Evolutionary conservation across 345 rosid species (phyloP).

Genomic region (Sisymbrium irio): DNA sequence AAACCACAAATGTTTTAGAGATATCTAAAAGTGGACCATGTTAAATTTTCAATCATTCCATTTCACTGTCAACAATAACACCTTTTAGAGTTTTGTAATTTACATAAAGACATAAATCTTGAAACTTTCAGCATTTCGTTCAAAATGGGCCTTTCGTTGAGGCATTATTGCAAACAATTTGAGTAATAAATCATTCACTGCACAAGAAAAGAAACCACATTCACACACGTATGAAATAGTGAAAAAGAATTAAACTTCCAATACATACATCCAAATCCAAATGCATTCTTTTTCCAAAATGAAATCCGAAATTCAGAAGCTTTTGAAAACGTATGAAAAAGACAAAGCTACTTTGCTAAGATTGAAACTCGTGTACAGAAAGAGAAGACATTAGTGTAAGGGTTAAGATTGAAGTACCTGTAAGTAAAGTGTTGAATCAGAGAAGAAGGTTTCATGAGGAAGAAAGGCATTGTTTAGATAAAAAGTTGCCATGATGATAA

Average conservation of each 20-base stretch:
- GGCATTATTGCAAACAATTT: constrained; percentile 26
- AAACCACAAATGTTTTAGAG: constrained; percentile 20
- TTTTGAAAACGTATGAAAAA: neutral
- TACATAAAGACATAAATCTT: neutral
- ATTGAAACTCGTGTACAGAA: neutral
- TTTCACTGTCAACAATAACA: constrained; percentile 22
- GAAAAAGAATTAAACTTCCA: neutral
- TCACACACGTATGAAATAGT: neutral
- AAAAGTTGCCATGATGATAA: constrained; percentile 25
- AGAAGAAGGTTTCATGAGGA: constrained; percentile 28
- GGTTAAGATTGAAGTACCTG: constrained; percentile 7
- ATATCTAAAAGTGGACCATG: constrained; percentile 24
- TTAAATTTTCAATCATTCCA: constrained; percentile 16
- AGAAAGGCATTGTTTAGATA: constrained; percentile 27
- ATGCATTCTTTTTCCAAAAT: neutral
- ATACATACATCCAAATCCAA: too few relatives aligned
- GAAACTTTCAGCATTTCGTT: neutral
- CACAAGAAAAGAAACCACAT: neutral
- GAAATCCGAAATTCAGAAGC: neutral
- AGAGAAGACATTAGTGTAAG: neutral
- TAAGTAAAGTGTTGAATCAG: constrained; percentile 20
- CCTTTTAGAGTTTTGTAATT: neutral
- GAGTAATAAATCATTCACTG: constrained; percentile 7
- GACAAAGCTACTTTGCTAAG: neutral
- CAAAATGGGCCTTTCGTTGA: neutral